phyloP scores from a whole-genome alignment of 83 land plant species.

The Picea abies region DNA sequence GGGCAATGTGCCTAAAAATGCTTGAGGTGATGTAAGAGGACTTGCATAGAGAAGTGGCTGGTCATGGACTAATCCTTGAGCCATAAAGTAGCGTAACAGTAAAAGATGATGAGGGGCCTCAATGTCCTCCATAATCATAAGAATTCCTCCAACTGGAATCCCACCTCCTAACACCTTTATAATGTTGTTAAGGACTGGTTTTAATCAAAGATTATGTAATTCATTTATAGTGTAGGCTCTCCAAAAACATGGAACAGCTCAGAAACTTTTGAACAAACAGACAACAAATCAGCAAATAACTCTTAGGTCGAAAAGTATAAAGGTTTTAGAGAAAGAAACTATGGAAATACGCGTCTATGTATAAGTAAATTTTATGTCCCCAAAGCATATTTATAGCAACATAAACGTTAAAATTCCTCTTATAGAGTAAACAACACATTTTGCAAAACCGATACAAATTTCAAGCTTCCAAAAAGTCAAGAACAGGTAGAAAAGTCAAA shows the following conservation, averaged over 20 bases:
- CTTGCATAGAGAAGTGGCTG: constrained; percentile 87
- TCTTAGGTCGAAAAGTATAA: background rate
- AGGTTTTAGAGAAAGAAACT: background rate
- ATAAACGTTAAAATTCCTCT: background rate
- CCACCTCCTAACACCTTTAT: constrained; percentile 93
- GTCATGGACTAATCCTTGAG: constrained; percentile 86
- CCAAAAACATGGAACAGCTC: background rate
- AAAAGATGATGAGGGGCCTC: constrained; percentile 96
- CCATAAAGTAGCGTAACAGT: constrained; percentile 85
- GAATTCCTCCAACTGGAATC: constrained; percentile 71
- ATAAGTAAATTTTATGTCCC: background rate
- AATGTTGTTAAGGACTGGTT: constrained; percentile 1
- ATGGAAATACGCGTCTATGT: background rate
- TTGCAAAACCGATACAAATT: background rate
- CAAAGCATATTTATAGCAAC: background rate
- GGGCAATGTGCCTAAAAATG: constrained; percentile 88
- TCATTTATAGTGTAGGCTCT: background rate
- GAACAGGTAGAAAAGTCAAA: background rate
- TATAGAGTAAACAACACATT: background rate
- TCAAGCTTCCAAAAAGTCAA: background rate
- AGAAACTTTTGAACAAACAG: background rate
- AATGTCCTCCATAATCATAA: constrained; percentile 93
- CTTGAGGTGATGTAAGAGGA: constrained; percentile 69
- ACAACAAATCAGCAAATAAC: constrained; percentile 2
- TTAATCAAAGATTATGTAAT: background rate